phyloP scores from a whole-genome alignment of 164 flowering plant species.

The Buxus sempervirens region DNA sequence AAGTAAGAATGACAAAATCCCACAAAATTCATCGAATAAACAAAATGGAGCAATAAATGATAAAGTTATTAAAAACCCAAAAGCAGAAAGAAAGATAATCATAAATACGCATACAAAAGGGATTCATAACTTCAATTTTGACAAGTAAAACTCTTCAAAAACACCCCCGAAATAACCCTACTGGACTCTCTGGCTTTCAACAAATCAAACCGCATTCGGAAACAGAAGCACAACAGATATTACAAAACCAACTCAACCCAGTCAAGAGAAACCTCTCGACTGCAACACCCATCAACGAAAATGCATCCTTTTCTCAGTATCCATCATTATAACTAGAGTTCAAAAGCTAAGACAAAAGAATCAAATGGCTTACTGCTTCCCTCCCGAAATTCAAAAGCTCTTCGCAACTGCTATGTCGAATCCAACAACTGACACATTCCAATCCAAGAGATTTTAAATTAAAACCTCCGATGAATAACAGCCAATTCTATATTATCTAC shows the following conservation, averaged over 20 bases:
- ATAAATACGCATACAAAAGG: neutral
- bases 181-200: neutral
- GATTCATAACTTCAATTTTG: too few relatives aligned
- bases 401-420: neutral
- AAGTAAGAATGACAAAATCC: neutral
- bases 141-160: neutral
- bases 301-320: constrained; percentile 10
- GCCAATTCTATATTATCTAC: constrained; percentile 24
- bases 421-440: neutral
- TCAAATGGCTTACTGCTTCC: neutral
- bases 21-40: neutral
- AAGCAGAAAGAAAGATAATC: neutral
- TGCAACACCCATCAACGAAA: constrained; percentile 16
- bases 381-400: neutral
- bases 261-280: constrained; percentile 2
- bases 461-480: constrained; percentile 11
- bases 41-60: neutral
- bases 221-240: neutral
- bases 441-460: neutral
- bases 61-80: neutral
- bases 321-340: neutral
- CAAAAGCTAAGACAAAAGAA: neutral
- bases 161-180: neutral
- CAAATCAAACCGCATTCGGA: neutral
- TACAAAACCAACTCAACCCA: constrained; percentile 11